Evolutionary conservation across 1,139 yeast genomes (phyloP), one percentile per base, ranked within the genome.

Genomic region (Pneumocystis murina): DNA sequence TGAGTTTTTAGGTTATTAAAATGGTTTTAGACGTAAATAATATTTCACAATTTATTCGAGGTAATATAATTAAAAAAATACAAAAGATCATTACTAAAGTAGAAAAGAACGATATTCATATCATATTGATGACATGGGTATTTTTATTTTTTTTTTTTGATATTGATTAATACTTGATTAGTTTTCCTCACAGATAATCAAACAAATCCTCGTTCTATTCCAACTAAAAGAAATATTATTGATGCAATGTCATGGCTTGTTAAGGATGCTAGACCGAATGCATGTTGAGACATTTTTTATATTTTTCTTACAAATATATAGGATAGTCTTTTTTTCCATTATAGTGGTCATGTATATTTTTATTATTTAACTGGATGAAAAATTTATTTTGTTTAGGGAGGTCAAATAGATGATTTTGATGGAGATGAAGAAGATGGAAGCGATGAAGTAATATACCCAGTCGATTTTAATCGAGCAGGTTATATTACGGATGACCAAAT

Each of bases 181-280:
- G 58, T 64, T 16, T 78, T 88, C 65, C 76, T 91, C 68, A 87
- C 95, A 4, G 95, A 86, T 70, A 94, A 87, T 72, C 85, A 82
- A 69, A 85, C 83, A 70, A 83, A 86, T 66, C 75, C 78, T 69
- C 82, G 86, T 39, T 78, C 85, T 43, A 78, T 86, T 20, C 97
- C 97, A 20, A 85, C 91, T 8, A 79, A 82, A 68, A 85, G 80
- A 12, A 91, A 91, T 73, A 89, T 91, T 71, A 71, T 88, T 58
- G 79, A 88, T 62, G 97, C 95, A 0, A 88, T 90, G 91, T 85
- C 84, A 68, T 91, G 97, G 97, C 80, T 91, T 36, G 95, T 87
- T 33, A 78, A 78, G 59, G 91, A 81, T 68, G 97, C 96, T 0
- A 78, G 79, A 67, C 89, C 96, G n/a, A 88, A 90, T 71, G 95